These are phyloP conservation scores for Lodderomyces elongisporus DNA, from an alignment of 1,139 yeast species.

Conservation along the genomic window DNA sequence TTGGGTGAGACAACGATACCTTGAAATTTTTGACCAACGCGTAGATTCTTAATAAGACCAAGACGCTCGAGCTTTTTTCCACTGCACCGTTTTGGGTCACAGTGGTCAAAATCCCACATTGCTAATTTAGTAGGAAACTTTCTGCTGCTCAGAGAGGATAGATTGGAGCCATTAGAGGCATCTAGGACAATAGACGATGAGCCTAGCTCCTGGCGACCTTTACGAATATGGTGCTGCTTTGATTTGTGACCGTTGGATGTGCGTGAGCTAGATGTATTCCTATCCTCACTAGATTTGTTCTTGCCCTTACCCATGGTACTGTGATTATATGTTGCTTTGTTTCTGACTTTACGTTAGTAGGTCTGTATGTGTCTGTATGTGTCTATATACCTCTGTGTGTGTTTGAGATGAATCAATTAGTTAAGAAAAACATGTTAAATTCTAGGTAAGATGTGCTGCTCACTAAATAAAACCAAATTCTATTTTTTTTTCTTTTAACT, in stretches of 20 bases:
- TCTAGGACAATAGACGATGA: slow-evolving; percentile 15
- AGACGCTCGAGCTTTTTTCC: slow-evolving; percentile 90
- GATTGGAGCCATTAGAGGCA: too few relatives aligned
- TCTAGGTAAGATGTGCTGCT: too few relatives aligned
- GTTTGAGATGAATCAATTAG: too few relatives aligned
- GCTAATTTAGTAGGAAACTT: slow-evolving; percentile 66
- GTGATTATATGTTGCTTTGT: too few relatives aligned
- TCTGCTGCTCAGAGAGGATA: too few relatives aligned
- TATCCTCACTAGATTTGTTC: slow-evolving; percentile 48
- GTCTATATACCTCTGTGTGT: too few relatives aligned
- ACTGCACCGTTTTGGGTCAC: slow-evolving; percentile 97
- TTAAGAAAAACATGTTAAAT: too few relatives aligned
- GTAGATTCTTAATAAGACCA: slow-evolving; percentile 71
- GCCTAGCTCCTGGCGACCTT: slow-evolving; percentile 44
- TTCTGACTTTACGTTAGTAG: too few relatives aligned
- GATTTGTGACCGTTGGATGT: slow-evolving; percentile 58
- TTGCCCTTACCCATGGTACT: slow-evolving; percentile 69
- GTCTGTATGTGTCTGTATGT: too few relatives aligned
- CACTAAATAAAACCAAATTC: too few relatives aligned
- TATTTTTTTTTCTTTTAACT: too few relatives aligned
- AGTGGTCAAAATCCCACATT: slow-evolving; percentile 97
- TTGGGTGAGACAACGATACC: slow-evolving; percentile 93
- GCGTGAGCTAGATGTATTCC: slow-evolving; percentile 21
- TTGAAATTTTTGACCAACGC: slow-evolving; percentile 86
- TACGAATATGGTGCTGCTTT: slow-evolving; percentile 47